Conservation (phyloP, 1,139 yeast species). For the Debaryomyces singareniensis region DNA sequence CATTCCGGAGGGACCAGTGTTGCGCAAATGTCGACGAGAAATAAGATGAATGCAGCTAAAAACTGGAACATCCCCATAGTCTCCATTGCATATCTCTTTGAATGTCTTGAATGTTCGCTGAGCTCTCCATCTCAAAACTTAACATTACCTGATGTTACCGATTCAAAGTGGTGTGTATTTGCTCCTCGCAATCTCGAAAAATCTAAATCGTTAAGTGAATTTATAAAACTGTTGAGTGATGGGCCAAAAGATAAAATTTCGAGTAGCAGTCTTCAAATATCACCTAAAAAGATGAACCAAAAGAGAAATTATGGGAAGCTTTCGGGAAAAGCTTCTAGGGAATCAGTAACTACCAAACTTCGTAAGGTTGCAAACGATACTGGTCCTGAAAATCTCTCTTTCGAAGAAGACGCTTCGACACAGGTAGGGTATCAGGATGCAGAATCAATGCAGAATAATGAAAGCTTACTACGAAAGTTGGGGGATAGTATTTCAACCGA, state of each 20-base stretch:
- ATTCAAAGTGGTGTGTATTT: conserved; percentile 47
- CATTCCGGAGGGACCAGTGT: conserved; percentile 24
- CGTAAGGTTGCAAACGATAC: conserved; percentile 10
- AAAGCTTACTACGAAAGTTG: conserved; percentile 22
- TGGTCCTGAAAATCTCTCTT: conserved; percentile 10
- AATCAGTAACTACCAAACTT: conserved; percentile 11
- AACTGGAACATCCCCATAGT: conserved; percentile 53
- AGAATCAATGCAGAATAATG: conserved; percentile 20
- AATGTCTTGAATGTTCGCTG: conserved; percentile 19
- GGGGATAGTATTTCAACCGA: too few species aligned
- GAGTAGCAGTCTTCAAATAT: conserved; percentile 11
- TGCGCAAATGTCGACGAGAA: conserved; percentile 39
- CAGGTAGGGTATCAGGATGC: conserved; percentile 28
- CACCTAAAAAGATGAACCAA: conserved; percentile 30
- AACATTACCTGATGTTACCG: conserved; percentile 29
- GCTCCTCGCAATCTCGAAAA: conserved; percentile 25
- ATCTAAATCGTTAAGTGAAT: conserved; percentile 28
- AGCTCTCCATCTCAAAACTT: conserved; percentile 7
- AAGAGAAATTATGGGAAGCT: conserved; percentile 32
- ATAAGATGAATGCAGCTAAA: conserved; percentile 52
- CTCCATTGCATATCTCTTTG: conserved; percentile 49
- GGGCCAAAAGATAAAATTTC: neutral
- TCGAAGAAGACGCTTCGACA: conserved; percentile 17
- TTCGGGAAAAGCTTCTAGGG: conserved; percentile 14
- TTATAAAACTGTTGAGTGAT: conserved; percentile 15